These are phyloP conservation scores for Xerophyta viscosa DNA, from an alignment of 106 monocot genomes.

Conservation along the genomic window DNA sequence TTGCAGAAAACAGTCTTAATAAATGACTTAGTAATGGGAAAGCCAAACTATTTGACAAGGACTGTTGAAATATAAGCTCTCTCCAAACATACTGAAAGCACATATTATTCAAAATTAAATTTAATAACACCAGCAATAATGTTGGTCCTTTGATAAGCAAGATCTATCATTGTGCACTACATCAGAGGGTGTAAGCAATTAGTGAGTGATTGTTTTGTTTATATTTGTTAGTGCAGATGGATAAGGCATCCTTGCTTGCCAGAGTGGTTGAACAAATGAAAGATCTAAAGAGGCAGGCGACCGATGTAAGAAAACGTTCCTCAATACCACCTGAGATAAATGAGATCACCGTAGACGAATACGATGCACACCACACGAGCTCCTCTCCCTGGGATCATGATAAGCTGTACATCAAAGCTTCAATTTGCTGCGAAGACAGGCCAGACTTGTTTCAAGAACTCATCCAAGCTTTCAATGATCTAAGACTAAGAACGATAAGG, in stretches of 20 bases:
- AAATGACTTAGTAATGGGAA: too few relatives aligned
- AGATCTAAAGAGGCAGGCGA: constrained; percentile 22
- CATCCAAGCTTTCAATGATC: constrained; percentile 12
- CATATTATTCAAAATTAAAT: too few relatives aligned
- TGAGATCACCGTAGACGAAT: constrained; percentile 28
- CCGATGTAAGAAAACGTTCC: constrained; percentile 5
- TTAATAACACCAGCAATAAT: too few relatives aligned
- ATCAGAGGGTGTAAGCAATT: too few relatives aligned
- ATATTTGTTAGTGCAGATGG: constrained; percentile 36
- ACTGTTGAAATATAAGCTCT: too few relatives aligned
- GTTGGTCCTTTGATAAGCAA: too few relatives aligned
- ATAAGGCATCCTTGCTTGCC: constrained; percentile 37
- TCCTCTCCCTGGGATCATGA: not conserved
- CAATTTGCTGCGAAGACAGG: constrained; percentile 41
- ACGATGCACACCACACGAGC: not conserved
- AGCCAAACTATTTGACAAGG: too few relatives aligned
- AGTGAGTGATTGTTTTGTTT: too few relatives aligned
- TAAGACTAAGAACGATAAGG: constrained; percentile 17
- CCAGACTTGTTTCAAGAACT: constrained; percentile 31
- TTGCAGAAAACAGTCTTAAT: too few relatives aligned
- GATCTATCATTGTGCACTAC: too few relatives aligned
- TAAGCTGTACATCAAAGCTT: constrained; percentile 20
- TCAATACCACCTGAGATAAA: constrained; percentile 20
- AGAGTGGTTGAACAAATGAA: constrained; percentile 37
- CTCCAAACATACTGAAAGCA: too few relatives aligned